Evolutionary conservation across 345 rosid species (phyloP), one percentile per base, ranked within the genome.

Genomic region (Gossypium anomalum): DNA sequence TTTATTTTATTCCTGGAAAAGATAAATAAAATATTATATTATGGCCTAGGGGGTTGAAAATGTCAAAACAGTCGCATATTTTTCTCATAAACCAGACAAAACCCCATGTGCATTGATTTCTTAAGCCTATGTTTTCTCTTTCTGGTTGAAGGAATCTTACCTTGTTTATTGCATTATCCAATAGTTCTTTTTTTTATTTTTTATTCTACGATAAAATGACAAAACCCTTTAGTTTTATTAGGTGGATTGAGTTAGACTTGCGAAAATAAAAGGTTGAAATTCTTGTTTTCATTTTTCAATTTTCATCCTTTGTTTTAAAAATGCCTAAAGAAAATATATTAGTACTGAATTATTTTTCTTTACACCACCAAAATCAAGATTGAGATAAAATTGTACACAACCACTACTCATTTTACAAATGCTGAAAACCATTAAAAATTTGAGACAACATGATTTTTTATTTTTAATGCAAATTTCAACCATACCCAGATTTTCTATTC

Each of bases 81-180:
- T 61, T 58, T 57, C 51, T 43, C 45, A 20, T 44, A 34, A 61
- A 62, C 45, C 27, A 44, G 25, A 64, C 44, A 64, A 64, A 17
- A n/a, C 16, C 58, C 78, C 71, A 43, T 77, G 73, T 71, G 71
- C 70, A 64, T 38, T 8, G 49, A 64, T 64, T 64, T 64, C 44
- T 60, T 60, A 60, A 27, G n/a, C 41, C 43, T 4, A 27, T 22
- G 41, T 25, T 59, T 59, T 59, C 9, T 59, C 64, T 59, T 25
- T 25, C 64, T 13, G 64, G 8, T 10, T 13, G 3, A 56, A 34
- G 14, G 64, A 25, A 5, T 59, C 64, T 25, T 25, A 9, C 41
- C 63, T 25, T 59, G 64, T 59, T 59, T 59, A 5, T 23, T 25
- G n/a, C 64, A 59, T 59, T 25, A 59, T 55, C 49, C 34, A 22